Conservation (phyloP, 768 basidiomycete genomes). For the Phaffia australis region DNA sequence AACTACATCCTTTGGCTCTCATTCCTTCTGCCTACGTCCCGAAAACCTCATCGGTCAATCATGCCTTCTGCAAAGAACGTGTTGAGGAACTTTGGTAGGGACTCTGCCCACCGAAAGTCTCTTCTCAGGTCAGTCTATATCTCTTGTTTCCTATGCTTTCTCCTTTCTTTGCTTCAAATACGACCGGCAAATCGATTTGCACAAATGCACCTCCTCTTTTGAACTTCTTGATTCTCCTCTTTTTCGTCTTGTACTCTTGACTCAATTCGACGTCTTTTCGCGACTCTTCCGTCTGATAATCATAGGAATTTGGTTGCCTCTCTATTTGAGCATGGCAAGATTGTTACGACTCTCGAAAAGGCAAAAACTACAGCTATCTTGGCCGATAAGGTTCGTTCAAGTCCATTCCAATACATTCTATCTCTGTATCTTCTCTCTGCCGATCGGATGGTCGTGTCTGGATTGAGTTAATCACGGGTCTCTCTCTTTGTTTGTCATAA, state of each 20-base stretch:
- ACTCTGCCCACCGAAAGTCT: too few species aligned
- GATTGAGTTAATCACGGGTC: neutral
- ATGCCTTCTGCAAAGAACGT: too few species aligned
- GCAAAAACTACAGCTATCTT: constrained; percentile 82
- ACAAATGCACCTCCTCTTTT: too few species aligned
- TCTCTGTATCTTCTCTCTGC: too few species aligned
- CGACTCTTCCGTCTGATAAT: constrained; percentile 1
- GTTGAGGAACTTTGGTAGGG: too few species aligned
- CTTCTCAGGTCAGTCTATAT: constrained; percentile 11
- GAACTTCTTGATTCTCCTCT: neutral
- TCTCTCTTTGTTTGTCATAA: neutral
- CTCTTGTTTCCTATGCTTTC: neutral
- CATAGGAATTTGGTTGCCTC: constrained; percentile 84
- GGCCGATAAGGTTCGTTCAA: constrained; percentile 66
- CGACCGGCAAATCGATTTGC: too few species aligned
- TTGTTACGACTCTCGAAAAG: constrained; percentile 90
- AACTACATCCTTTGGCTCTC: too few species aligned
- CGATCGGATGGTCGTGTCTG: neutral
- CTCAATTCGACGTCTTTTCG: too few species aligned
- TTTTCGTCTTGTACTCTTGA: too few species aligned
- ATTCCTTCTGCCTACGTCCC: too few species aligned
- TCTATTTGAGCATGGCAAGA: constrained; percentile 85
- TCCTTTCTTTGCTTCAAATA: too few species aligned
- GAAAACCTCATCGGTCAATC: too few species aligned
- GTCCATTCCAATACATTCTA: neutral